Base-by-base conservation (phyloP, 805 yeast genomes). In the Ogataea henricii region DNA sequence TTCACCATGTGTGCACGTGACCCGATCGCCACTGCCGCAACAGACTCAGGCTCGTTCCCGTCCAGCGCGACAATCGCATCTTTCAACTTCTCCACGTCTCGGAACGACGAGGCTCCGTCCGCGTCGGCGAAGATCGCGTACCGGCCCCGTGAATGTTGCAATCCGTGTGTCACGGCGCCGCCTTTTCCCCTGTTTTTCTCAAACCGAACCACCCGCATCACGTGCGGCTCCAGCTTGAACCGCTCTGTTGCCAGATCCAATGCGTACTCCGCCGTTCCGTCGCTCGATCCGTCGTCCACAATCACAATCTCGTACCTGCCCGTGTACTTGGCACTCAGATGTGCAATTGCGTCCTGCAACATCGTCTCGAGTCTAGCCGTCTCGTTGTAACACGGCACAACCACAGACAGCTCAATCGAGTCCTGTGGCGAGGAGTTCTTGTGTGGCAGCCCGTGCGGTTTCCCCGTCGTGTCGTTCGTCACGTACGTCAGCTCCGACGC, bases 1-100 rank as follows among this genome's bases (percentile, higher is more conserved):
- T 85, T 81, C 18, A 91, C 96, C 95, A 94, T 89, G 63, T 94
- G 98, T 2, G 98, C 97, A 45, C 99, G 79, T 18, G 96, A 88
- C 3, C 99, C 99, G 43, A 92, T 79, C 1, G 94, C 90, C 16
- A 92, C 72, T 0, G 82, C 87, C 0, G 89, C 78, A 1, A 25
- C 35, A 4, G 40, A 52, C 2, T 59, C 48, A 13, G 66, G 64
- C 6, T 57, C 45, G 17, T 42, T 30, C 0, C 47, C 35, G 32
- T 62, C 66, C 6, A 60, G 29, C 17, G 52, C 51, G 25, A 69
- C 56, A 23, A 86, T 71, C 10, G 71, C 67, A 3, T 60, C 62
- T 9, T 81, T 53, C 48, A 91, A 71, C 47, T 76, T 78, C 1
- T 62, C 61, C 21, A 87, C 72, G 65, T 91, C 97, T 21, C 78